Percentiles rank a stretch among this genome's conserved stretches.
Evolutionary conservation across 192 early-diverging fungal species (phyloP).

Genomic region (Geosiphon pyriformis): DNA sequence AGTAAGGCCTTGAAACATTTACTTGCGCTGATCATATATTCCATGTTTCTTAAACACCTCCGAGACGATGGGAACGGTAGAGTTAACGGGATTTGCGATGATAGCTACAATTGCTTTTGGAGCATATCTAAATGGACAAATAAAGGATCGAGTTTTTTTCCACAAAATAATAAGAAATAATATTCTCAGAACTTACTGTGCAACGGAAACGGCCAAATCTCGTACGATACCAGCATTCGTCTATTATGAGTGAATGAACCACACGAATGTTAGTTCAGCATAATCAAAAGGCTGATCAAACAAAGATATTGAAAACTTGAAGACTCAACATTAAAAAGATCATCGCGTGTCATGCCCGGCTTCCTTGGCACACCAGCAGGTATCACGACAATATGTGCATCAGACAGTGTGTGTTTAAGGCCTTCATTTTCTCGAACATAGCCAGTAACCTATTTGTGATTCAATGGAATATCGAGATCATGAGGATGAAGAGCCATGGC

Average conservation of each 20-base stretch:
- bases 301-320: neutral
- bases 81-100: conserved; percentile 98
- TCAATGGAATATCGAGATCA: neutral
- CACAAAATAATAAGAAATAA: neutral
- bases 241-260: conserved; percentile 39
- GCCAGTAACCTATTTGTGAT: conserved; percentile 39
- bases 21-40: conserved; percentile 78
- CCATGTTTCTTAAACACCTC: conserved; percentile 85
- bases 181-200: conserved; percentile 43
- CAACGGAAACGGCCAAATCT: conserved; percentile 73
- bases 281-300: neutral
- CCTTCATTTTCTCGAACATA: conserved; percentile 39
- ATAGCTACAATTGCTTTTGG: conserved; percentile 83
- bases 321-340: conserved; percentile 81
- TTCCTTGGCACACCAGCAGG: conserved; percentile 97
- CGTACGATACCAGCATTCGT: conserved; percentile 95
- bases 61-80: conserved; percentile 92
- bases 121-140: conserved; percentile 26
- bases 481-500: neutral
- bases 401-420: conserved; percentile 42
- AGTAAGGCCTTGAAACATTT: conserved; percentile 1
- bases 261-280: neutral
- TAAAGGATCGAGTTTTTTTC: neutral
- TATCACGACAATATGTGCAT: conserved; percentile 72
- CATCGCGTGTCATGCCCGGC: conserved; percentile 98